Evolutionary conservation across 179 eudicot genomes (phyloP).

Genomic region (Gypsophila paniculata): DNA sequence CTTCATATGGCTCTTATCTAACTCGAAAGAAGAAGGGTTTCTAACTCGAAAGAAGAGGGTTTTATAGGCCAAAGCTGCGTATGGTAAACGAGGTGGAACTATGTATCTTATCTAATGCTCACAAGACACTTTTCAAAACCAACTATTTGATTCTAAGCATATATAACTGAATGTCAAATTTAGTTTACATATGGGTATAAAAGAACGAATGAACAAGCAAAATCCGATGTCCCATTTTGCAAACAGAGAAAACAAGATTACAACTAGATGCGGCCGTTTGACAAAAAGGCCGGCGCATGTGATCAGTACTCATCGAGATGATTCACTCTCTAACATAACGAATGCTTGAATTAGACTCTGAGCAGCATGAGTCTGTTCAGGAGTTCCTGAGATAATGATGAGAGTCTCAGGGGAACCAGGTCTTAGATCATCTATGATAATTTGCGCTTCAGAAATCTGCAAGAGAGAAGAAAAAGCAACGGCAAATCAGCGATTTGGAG

Average conservation of each 20-base stretch:
- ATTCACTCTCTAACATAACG: conserved; percentile 65
- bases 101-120: too few species aligned
- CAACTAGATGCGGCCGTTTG: conserved; percentile 4
- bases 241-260: conserved; percentile 5
- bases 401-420: conserved; percentile 77
- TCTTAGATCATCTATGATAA: conserved; percentile 69
- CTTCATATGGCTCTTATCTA: too few species aligned
- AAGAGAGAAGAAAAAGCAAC: background rate
- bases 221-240: conserved; percentile 14
- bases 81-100: too few species aligned
- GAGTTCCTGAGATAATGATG: conserved; percentile 82
- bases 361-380: conserved; percentile 97
- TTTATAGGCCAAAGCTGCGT: too few species aligned
- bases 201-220: background rate
- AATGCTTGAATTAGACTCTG: conserved; percentile 96
- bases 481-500: background rate
- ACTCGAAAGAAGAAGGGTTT: too few species aligned
- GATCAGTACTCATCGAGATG: conserved; percentile 26
- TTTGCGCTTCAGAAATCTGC: conserved; percentile 88
- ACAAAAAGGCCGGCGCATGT: background rate
- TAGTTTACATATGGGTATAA: background rate
- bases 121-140: too few species aligned
- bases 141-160: too few species aligned
- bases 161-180: background rate
- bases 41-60: too few species aligned